Evolutionary conservation across 2,329 filamentous ascomycete genomes (phyloP), one percentile per base, ranked within the genome.

Genomic region (Fusarium tanahbumbuense): DNA sequence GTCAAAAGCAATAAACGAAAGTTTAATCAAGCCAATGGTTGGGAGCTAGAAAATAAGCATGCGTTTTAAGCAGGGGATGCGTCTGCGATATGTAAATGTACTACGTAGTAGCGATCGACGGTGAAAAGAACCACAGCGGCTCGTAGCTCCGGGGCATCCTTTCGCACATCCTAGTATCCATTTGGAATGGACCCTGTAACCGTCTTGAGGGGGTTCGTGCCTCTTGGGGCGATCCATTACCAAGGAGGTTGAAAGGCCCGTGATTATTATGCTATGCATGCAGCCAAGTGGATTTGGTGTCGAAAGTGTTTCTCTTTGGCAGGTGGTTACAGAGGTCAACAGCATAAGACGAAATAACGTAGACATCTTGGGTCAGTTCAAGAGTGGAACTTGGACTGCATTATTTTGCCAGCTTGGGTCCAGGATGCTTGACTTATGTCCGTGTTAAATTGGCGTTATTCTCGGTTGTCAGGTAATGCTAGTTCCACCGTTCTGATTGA

Each of bases 1-100:
- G 15, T 23, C 16, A 8, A 49, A 37, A 41, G 10, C 18, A 28
- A 28, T 27, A 41, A 11, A 28, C 44, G 32, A 28, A 53, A 46
- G 55, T 45, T 25, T 47, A 49, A 32, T n/a, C 25, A 15, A 44
- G 16, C 63, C 61, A 66, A 66, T 66, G 53, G 30, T 41, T 15
- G 28, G 5, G 32, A 40, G 34, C 22, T 9, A 28, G 25, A 66
- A 66, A 50, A 61, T 44, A 66, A 66, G n/a, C 61, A 67, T 27
- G 41, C 5, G 9, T 28, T 40, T 15, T 10, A 25, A 13, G 15
- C 32, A 60, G 61, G 54, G 55, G 28, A 44, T 12, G 2, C 18
- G 23, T 25, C 23, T 22, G 40, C 34, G 34, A 53, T 53, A 27
- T 41, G 32, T n/a, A 27, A 27, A 28, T 42, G 18, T 53, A 52